Conservation (phyloP, 495 filamentous ascomycete genomes). For the Neurospora sp. region DNA sequence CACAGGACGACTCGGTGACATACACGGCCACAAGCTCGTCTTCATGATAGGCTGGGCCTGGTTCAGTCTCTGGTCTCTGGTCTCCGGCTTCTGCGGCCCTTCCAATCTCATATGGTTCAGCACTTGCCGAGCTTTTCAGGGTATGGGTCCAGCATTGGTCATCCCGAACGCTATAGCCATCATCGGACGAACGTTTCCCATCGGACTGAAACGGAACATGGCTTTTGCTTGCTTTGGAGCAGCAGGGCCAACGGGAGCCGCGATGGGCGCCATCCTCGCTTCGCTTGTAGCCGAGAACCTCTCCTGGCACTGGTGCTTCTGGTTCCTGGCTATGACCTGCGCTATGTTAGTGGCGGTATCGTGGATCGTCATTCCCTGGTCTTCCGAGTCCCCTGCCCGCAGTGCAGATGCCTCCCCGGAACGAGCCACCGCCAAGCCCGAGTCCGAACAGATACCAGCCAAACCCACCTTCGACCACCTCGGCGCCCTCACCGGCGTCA, state of each 20-base stretch:
- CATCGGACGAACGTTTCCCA: constrained; percentile 44
- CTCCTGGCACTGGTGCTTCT: constrained; percentile 62
- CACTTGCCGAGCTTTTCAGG: constrained; percentile 49
- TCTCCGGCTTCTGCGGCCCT: constrained; percentile 40
- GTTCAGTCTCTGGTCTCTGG: constrained; percentile 49
- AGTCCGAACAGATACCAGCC: too few relatives aligned
- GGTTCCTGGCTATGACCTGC: constrained; percentile 41
- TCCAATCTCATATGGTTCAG: constrained; percentile 40
- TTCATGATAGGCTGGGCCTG: constrained; percentile 53
- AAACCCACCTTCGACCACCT: constrained; percentile 36
- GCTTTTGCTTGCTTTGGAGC: constrained; percentile 55
- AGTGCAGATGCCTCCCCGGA: constrained; percentile 2
- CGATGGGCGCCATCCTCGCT: constrained; percentile 41
- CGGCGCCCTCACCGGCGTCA: constrained; percentile 41
- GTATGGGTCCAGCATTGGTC: constrained; percentile 50
- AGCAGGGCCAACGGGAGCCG: constrained; percentile 45
- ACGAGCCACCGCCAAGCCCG: neutral
- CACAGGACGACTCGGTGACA: constrained; percentile 50
- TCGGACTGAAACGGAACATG: constrained; percentile 44
- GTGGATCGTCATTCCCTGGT: constrained; percentile 39
- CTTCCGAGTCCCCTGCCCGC: neutral
- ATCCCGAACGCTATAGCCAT: constrained; percentile 54
- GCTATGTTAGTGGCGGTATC: constrained; percentile 30
- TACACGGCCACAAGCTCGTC: constrained; percentile 52
- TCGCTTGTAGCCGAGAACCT: constrained; percentile 40